These are phyloP conservation scores for Anthoceros angustus DNA, from an alignment of 225 moss, liverwort and hornwort genomes.

Conservation along the genomic window DNA sequence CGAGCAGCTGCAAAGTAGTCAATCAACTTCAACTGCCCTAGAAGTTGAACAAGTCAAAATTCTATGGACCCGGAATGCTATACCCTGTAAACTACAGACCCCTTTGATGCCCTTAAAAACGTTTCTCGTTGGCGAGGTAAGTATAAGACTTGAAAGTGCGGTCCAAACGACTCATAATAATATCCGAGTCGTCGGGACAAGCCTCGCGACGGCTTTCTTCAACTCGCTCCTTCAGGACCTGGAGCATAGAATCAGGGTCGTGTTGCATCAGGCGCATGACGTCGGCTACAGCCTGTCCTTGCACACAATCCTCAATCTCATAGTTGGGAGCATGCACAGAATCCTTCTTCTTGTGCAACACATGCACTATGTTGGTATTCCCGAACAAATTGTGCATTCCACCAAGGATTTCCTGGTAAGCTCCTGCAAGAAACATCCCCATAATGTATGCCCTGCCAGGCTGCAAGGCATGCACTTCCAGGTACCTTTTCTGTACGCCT, in stretches of 20 bases:
- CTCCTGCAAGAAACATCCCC: constrained; percentile 75
- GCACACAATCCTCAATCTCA: constrained; percentile 9
- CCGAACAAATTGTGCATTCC: constrained; percentile 80
- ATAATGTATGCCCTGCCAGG: constrained; percentile 48
- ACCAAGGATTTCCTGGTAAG: constrained; percentile 76
- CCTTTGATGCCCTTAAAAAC: too few relatives aligned
- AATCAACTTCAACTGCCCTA: too few relatives aligned
- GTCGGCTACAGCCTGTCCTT: constrained; percentile 48
- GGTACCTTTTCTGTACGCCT: constrained; percentile 32
- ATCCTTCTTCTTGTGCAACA: constrained; percentile 15
- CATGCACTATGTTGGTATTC: constrained; percentile 34
- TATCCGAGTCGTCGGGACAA: constrained; percentile 19
- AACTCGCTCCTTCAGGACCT: constrained; percentile 38
- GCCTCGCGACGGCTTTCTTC: constrained; percentile 30
- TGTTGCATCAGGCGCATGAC: constrained; percentile 59
- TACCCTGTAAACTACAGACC: too few relatives aligned
- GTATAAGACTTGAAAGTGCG: constrained; percentile 58
- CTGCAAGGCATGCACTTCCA: constrained; percentile 40
- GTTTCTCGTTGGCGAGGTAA: constrained; percentile 27
- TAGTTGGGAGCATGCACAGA: not conserved
- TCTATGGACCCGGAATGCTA: too few relatives aligned
- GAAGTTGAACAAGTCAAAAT: too few relatives aligned
- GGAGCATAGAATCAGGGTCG: constrained; percentile 41
- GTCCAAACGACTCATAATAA: constrained; percentile 26
- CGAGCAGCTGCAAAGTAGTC: too few relatives aligned